Base-by-base conservation (phyloP, 2,329 filamentous ascomycete species). In the Pyrenochaeta sp. region DNA sequence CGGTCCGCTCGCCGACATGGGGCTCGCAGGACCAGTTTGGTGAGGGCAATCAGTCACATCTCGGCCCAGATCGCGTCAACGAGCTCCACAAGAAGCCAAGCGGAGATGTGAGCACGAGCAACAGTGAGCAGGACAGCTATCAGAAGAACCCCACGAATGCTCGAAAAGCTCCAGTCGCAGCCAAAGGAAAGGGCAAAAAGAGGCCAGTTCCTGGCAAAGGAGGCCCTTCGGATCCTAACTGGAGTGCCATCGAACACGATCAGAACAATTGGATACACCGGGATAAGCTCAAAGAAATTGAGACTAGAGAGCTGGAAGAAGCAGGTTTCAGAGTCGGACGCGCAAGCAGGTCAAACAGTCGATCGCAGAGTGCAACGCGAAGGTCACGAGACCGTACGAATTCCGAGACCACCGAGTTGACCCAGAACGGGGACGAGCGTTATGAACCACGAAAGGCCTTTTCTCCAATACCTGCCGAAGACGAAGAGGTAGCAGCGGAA, bases 201-300 rank as follows among this genome's bases (percentile, higher is more conserved):
- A 70, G 67, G 53, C 23, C 51, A 8, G n/a, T n/a, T n/a, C n/a
- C n/a, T n/a, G n/a, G 24, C 50, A 23, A 51, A 53, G 44, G 51
- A 6, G 36, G 49, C 36, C 19, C 44, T 11, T 32, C 38, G 22
- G 63, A 59, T 13, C 41, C 55, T 7, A 50, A 51, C n/a, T 64
- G 59, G 59, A 36, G 31, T 3, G 53, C 60, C 8, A 40, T 47
- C 18, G 67, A 69, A 38, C 60, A 61, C 26, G 85, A 87, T 48
- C 79, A 83, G 48, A 88, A 85, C 21, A 87, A 89, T 69, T 94
- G 89, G 89, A 93, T 94, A 59, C 89, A 94, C 64, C 79, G 89
- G 43, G 89, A 94, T 72, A 93, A 93, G 72, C 74, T 94, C 49
- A 89, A 88, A 41, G 83, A 83, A 64, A 94, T 93, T 57, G 89